Percentiles rank a stretch among this genome's conserved stretches.
These are phyloP conservation scores for Paramecium sexaurelia DNA, from an alignment of 73 alveolate genomes.

Conservation along the genomic window DNA sequence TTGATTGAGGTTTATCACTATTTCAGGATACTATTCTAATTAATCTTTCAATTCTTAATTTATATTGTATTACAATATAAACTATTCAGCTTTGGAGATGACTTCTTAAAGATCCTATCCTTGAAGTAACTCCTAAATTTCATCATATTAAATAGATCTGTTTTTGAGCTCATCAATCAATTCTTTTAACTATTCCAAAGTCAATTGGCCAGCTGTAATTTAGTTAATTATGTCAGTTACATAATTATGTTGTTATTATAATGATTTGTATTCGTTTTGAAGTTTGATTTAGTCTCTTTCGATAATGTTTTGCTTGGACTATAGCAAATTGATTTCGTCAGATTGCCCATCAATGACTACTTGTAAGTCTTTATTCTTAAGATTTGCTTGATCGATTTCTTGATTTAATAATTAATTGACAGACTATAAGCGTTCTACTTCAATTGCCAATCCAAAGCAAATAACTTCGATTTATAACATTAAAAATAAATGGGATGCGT, in stretches of 20 bases:
- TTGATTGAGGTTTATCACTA: not conserved
- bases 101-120: not conserved
- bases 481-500: constrained; percentile 44
- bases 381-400: not conserved
- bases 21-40: constrained; percentile 8
- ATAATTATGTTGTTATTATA: not conserved
- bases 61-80: not conserved
- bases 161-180: not conserved
- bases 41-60: constrained; percentile 6
- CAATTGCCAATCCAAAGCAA: not conserved
- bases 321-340: not conserved
- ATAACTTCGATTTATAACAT: constrained; percentile 20
- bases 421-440: not conserved
- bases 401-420: not conserved
- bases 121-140: not conserved
- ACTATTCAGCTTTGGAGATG: not conserved
- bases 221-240: not conserved
- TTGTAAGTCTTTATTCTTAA: not conserved
- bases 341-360: not conserved
- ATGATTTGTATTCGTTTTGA: not conserved
- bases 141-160: not conserved
- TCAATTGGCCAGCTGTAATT: not conserved
- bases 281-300: not conserved
- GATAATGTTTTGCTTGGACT: not conserved
- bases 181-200: not conserved